These are phyloP conservation scores for Mimosa bimucronata DNA, from an alignment of 306 rosid genomes.

Conservation along the genomic window DNA sequence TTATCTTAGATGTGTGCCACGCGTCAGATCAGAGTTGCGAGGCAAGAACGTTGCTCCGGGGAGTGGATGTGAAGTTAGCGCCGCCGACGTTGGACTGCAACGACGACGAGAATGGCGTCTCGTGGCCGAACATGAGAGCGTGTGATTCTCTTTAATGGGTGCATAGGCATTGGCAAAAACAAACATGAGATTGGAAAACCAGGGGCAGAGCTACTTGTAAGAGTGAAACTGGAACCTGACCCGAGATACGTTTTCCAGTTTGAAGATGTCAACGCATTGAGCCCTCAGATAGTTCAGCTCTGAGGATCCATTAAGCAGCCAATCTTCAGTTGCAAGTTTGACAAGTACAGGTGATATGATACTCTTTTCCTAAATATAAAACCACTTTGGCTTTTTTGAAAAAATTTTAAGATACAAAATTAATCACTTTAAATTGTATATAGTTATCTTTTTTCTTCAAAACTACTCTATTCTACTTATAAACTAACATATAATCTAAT, in stretches of 20 bases:
- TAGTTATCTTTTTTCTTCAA: no score
- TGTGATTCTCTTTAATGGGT: constrained; percentile 76
- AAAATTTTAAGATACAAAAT: no score
- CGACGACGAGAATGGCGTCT: constrained; percentile 70
- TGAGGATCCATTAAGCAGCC: constrained; percentile 88
- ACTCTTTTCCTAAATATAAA: no score
- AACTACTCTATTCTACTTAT: no score
- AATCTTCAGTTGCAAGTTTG: constrained; percentile 90
- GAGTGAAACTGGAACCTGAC: constrained; percentile 86
- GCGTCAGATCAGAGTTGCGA: constrained; percentile 60
- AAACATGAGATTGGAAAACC: constrained; percentile 68
- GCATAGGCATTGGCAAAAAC: constrained; percentile 76
- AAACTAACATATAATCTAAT: no score
- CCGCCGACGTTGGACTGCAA: constrained; percentile 48
- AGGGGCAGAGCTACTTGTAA: constrained; percentile 79
- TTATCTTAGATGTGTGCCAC: not conserved
- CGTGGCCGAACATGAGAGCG: constrained; percentile 90
- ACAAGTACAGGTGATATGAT: constrained; percentile 78
- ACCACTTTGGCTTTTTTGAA: no score
- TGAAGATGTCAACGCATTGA: constrained; percentile 70
- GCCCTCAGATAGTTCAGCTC: constrained; percentile 90
- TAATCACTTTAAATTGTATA: no score
- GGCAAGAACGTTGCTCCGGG: constrained; percentile 52
- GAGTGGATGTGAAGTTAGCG: constrained; percentile 60
- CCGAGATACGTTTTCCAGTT: constrained; percentile 85